Percentiles rank a stretch among this genome's conserved stretches.
phyloP scores from a whole-genome alignment of 2,329 filamentous ascomycete species.

The Ceratocystiopsis sp. region DNA sequence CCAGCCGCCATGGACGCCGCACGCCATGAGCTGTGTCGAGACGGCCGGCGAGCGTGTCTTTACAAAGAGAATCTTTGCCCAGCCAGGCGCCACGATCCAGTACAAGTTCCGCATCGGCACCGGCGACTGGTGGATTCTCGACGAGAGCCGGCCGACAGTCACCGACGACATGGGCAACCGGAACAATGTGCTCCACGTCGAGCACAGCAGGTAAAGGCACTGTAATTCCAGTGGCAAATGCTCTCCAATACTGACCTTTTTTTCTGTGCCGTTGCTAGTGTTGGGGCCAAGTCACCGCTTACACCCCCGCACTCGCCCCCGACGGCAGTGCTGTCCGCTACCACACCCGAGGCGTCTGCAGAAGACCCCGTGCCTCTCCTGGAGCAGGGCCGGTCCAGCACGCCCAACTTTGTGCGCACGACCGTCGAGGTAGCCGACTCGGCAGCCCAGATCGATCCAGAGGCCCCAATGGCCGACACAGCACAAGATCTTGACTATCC shows the following conservation, averaged over 20 bases:
- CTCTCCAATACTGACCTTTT: too few species aligned
- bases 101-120: conserved; percentile 59
- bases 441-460: conserved; percentile 15
- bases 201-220: conserved; percentile 5
- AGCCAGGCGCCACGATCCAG: conserved; percentile 43
- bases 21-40: conserved; percentile 43
- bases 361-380: neutral
- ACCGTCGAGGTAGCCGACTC: conserved; percentile 20
- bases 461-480: conserved; percentile 21
- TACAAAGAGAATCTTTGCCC: conserved; percentile 34
- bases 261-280: neutral
- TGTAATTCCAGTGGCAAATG: too few species aligned
- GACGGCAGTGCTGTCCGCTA: neutral
- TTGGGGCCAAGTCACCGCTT: conserved; percentile 1
- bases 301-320: too few species aligned
- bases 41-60: conserved; percentile 41
- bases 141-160: conserved; percentile 40
- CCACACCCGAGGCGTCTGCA: neutral
- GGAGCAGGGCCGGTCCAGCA: conserved; percentile 9
- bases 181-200: conserved; percentile 27
- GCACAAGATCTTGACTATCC: conserved; percentile 20
- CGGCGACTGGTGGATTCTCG: conserved; percentile 53
- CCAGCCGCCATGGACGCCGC: conserved; percentile 45
- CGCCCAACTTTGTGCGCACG: conserved; percentile 13
- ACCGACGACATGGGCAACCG: conserved; percentile 28